These are phyloP conservation scores for Carex pumila DNA, from an alignment of 176 grass and related monocot species.

Conservation along the genomic window DNA sequence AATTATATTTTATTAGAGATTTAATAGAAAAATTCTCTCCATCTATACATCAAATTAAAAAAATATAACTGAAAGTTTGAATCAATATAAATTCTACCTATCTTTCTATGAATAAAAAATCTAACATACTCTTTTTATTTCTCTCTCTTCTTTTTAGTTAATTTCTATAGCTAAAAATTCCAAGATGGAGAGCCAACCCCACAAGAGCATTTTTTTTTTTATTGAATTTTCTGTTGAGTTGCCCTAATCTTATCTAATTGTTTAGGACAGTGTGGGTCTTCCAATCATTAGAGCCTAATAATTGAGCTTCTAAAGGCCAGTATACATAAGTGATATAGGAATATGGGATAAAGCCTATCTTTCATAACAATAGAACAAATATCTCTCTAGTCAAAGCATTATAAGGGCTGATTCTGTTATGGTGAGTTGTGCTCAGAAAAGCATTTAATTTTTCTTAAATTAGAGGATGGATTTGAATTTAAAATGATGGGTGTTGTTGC, in stretches of 20 bases:
- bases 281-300: neutral
- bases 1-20: no score
- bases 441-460: neutral
- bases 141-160: no score
- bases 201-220: neutral
- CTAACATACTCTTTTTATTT: no score
- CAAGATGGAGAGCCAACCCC: neutral
- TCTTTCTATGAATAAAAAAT: no score
- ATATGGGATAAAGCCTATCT: neutral
- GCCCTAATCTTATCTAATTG: constrained; percentile 1
- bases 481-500: neutral
- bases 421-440: neutral
- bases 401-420: neutral
- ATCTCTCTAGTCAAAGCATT: neutral
- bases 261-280: constrained; percentile 4
- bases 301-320: neutral
- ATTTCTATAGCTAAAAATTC: no score
- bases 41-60: no score
- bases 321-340: neutral
- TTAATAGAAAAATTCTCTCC: no score
- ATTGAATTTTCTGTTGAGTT: constrained; percentile 1
- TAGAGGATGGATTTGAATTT: neutral
- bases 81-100: no score
- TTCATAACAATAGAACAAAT: neutral
- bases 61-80: no score